Base-by-base conservation (phyloP, 1,284 basidiomycete genomes). In the Boletus sp. region DNA sequence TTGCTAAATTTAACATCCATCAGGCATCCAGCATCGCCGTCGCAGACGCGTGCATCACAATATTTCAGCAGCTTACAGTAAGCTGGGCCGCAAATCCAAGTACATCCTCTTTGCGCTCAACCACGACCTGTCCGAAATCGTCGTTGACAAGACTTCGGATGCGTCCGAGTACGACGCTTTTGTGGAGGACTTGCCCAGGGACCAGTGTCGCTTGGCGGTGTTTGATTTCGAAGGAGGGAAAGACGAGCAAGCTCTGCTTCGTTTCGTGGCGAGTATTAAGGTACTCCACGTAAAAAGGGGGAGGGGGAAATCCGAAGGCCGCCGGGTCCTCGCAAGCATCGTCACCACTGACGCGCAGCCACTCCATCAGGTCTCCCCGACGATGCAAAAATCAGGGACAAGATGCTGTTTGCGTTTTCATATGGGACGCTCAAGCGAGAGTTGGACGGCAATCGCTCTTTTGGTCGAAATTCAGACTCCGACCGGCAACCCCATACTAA, bases 341-440 rank as follows among this genome's bases (percentile, higher is more conserved):
- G 10, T 43, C 32, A 13, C 14, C 8, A 33, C 40, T 56, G 26
- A 56, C 37, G 34, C 23, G 19, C 12, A 30, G 12, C 37, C 25
- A 27, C 42, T 5, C 17, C 41, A 23, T 35, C 59, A 96, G 94
- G 94, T 82, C 86, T 23, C 95, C 95, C 55, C n/a, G 92, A 96
- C 66, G 75, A 76, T 44, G 83, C 93, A 42, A 88, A 82, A 72
- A 80, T 96, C 72, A 94, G 91, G 74, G 77, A 84, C 66, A 98
- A 96, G 86, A 98, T 99, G 94, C 63, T 97, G 60, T 91, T 83
- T 72, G 88, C 95, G 14, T 88, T 93, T 16, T 98, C 95, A 56
- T 89, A 86, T 69, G 90, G 94, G 44, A 88, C 86, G 9, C 72
- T 99, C 55, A 82, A 83, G 64, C 82, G 78, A 51, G 68, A 80